Percentiles rank a stretch among this genome's conserved stretches.
Evolutionary conservation across 768 basidiomycete species (phyloP).

Genomic region (Tricholomella constricta): DNA sequence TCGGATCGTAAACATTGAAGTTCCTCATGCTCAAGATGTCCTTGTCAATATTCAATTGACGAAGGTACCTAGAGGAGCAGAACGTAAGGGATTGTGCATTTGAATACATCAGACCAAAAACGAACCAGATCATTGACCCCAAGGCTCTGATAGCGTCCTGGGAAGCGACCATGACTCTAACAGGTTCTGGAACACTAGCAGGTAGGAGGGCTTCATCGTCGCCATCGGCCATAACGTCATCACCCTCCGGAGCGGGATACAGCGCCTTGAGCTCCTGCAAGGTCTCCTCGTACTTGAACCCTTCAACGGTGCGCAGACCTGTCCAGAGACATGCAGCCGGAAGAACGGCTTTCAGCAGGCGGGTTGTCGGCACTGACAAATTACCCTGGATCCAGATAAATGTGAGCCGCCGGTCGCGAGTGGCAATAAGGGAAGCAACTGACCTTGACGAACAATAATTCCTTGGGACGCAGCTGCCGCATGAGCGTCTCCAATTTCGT

Average conservation of each 20-base stretch:
- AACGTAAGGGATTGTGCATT: conserved; percentile 24
- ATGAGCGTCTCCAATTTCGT: conserved; percentile 93
- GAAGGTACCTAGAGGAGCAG: conserved; percentile 62
- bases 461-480: conserved; percentile 88
- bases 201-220: conserved; percentile 44
- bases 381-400: conserved; percentile 59
- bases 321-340: conserved; percentile 89
- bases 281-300: conserved; percentile 73
- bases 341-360: conserved; percentile 79
- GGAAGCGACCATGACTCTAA: conserved; percentile 70
- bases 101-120: conserved; percentile 1
- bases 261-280: conserved; percentile 66
- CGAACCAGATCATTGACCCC: conserved; percentile 89
- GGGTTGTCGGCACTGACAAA: conserved; percentile 78
- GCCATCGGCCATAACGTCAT: conserved; percentile 44
- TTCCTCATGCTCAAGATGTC: conserved; percentile 95
- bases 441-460: conserved; percentile 89
- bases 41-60: conserved; percentile 93
- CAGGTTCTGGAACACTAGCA: conserved; percentile 62
- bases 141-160: conserved; percentile 78
- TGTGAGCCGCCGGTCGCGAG: background rate
- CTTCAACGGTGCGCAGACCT: conserved; percentile 79
- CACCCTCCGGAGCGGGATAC: conserved; percentile 52
- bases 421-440: background rate
- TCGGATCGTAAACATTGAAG: conserved; percentile 97